Base-by-base conservation (phyloP, 805 yeast genomes). In the Lipomyces sp. region DNA sequence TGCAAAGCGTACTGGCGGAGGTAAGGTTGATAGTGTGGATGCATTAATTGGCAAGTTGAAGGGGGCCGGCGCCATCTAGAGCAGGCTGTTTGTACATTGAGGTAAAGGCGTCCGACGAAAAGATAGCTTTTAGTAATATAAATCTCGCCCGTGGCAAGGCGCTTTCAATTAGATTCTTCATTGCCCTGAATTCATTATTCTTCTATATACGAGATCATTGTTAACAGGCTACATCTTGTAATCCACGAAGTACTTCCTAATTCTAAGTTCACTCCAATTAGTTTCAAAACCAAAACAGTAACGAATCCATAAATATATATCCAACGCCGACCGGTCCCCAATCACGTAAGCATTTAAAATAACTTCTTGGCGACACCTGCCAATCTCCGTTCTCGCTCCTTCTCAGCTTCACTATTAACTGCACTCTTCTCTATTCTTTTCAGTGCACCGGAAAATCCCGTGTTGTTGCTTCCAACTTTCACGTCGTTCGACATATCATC, bases 11-110 rank as follows among this genome's bases (percentile, higher is more conserved):
- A 78, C 83, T 65, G 89, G 95, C 2, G 98, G 98, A 76, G 79
- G 89, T 70, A 90, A 85, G 79, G 96, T 95, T 30, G 85, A 80
- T 15, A 80, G 83, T 60, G 97, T 92, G 57, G 98, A 91, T 75
- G 97, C 91, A 78, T 82, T 95, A 74, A 79, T 95, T 64, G 75
- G 83, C 61, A 90, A 90, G 76, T 84, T 95, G 76, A 91, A 91
- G 80, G 93, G 88, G 63, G 80, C 81, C 57, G 90, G 90, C 74
- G 90, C 90, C 58, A 81, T 89, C 64, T 88, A 82, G 61, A 24
- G 24, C 24, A 24, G 11, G 15, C 11, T 6, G 7, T n/a, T 42
- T 42, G 42, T 13, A 42, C 4, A 5, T 3, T 37, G 39, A 42
- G 15, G 24, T 15, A 15, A 2, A 15, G 48, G 18, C 48, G n/a